phyloP scores from a whole-genome alignment of 2,329 filamentous ascomycete genomes.

The Clonostachys solani region DNA sequence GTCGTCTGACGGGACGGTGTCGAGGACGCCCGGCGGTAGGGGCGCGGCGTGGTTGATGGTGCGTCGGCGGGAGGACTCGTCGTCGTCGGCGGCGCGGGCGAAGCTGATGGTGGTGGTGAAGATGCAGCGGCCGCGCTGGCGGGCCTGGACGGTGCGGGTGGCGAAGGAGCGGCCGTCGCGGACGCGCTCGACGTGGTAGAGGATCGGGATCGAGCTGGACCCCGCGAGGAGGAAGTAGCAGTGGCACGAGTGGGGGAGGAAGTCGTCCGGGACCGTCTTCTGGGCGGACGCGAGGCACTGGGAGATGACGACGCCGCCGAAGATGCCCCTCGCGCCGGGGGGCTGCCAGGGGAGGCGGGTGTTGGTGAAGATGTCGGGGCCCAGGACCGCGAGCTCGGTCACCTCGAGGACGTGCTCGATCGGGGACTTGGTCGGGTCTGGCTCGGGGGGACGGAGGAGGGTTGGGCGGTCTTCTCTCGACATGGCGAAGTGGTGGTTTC shows the following conservation, averaged over 20 bases:
- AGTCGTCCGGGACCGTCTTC: slow-evolving; percentile 75
- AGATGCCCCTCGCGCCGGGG: slow-evolving; percentile 86
- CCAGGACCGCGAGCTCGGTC: slow-evolving; percentile 71
- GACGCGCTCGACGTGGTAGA: slow-evolving; percentile 94
- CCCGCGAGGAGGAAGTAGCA: slow-evolving; percentile 98
- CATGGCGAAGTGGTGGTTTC: too few relatives aligned
- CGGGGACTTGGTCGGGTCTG: slow-evolving; percentile 66
- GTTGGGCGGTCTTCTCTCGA: slow-evolving; percentile 26
- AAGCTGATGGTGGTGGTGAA: slow-evolving; percentile 96
- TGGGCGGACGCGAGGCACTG: slow-evolving; percentile 87
- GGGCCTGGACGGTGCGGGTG: slow-evolving; percentile 92
- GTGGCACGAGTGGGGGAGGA: slow-evolving; percentile 92
- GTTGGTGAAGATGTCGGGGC: slow-evolving; percentile 93
- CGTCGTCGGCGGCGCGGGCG: slow-evolving; percentile 56
- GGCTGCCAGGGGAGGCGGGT: slow-evolving; percentile 90
- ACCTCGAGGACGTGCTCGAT: slow-evolving; percentile 91
- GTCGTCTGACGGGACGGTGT: slow-evolving; percentile 29
- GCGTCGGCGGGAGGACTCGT: slow-evolving; percentile 24
- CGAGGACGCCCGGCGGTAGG: slow-evolving; percentile 42
- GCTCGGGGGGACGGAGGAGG: slow-evolving; percentile 64
- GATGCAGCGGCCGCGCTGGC: slow-evolving; percentile 83
- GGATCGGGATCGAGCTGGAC: slow-evolving; percentile 75
- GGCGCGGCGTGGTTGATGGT: slow-evolving; percentile 62
- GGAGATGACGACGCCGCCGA: slow-evolving; percentile 88
- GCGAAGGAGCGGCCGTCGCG: slow-evolving; percentile 86